These are phyloP conservation scores for Colletotrichum salicis DNA, from an alignment of 2,329 filamentous ascomycete genomes.

Conservation along the genomic window DNA sequence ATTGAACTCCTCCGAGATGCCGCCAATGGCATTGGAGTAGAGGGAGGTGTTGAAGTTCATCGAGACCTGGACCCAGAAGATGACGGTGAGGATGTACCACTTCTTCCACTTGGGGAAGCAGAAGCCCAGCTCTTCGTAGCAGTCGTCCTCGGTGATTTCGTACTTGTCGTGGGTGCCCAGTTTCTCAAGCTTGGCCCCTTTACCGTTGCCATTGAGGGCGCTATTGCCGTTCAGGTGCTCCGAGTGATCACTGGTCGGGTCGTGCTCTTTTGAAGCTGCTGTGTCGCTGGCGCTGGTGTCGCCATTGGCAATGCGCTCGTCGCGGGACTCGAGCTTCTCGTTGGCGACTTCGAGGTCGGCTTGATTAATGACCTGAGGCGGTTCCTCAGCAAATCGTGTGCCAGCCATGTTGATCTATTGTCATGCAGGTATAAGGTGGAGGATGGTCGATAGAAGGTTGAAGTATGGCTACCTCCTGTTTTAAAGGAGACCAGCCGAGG, in stretches of 20 bases:
- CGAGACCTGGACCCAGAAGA: conserved; percentile 78
- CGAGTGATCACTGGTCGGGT: conserved; percentile 31
- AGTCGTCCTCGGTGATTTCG: conserved; percentile 67
- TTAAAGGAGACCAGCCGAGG: neutral
- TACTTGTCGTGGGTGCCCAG: conserved; percentile 52
- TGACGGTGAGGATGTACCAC: conserved; percentile 78
- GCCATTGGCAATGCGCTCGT: neutral
- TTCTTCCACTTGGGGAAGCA: conserved; percentile 71
- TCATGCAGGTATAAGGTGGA: conserved; percentile 41
- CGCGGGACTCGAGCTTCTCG: conserved; percentile 46
- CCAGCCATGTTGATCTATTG: conserved; percentile 37
- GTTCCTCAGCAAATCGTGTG: conserved; percentile 49
- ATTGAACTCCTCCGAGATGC: conserved; percentile 73
- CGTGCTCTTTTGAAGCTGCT: neutral
- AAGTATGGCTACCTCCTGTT: neutral
- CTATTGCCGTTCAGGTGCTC: conserved; percentile 44
- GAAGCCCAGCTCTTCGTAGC: conserved; percentile 74
- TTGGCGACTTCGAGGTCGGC: conserved; percentile 49
- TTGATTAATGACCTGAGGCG: conserved; percentile 50
- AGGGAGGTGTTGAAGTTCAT: conserved; percentile 85
- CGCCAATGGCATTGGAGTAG: conserved; percentile 75
- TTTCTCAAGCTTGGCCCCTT: conserved; percentile 44
- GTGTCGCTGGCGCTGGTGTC: conserved; percentile 1
- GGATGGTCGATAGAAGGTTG: neutral
- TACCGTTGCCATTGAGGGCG: conserved; percentile 47